Conservation (phyloP, 441 rosid genomes). For the Pelargonium citronellum region DNA sequence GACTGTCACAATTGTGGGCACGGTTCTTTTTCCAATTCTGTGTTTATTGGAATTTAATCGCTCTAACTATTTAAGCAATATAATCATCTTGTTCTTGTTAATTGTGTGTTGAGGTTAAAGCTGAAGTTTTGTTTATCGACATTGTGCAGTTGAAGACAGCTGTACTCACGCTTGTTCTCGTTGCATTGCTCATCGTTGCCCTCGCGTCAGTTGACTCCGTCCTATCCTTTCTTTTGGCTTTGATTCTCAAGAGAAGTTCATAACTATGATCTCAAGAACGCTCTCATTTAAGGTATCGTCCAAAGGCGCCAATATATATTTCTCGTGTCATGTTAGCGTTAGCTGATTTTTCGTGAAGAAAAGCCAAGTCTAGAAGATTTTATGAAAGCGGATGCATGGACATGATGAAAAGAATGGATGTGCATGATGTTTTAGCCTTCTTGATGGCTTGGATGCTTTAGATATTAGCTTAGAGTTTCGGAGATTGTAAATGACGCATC, state of each 20-base stretch:
- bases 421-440: neutral
- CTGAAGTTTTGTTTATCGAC: slow-evolving; percentile 15
- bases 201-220: slow-evolving; percentile 64
- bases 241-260: slow-evolving; percentile 49
- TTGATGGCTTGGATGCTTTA: neutral
- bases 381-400: too few relatives aligned
- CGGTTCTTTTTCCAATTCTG: too few relatives aligned
- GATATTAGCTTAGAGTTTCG: neutral
- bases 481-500: slow-evolving; percentile 1
- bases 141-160: slow-evolving; percentile 77
- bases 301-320: too few relatives aligned
- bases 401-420: neutral
- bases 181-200: slow-evolving; percentile 65
- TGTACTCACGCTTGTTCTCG: slow-evolving; percentile 60
- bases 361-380: too few relatives aligned
- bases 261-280: slow-evolving; percentile 18
- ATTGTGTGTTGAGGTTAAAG: neutral
- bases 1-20: too few relatives aligned
- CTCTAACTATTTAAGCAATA: too few relatives aligned
- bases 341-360: neutral
- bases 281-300: too few relatives aligned
- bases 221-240: slow-evolving; percentile 51
- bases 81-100: too few relatives aligned
- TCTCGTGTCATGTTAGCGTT: neutral
- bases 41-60: too few relatives aligned